Evolutionary conservation across 1,284 basidiomycete species (phyloP).

Genomic region (Kalmanozyma brasiliensis): DNA sequence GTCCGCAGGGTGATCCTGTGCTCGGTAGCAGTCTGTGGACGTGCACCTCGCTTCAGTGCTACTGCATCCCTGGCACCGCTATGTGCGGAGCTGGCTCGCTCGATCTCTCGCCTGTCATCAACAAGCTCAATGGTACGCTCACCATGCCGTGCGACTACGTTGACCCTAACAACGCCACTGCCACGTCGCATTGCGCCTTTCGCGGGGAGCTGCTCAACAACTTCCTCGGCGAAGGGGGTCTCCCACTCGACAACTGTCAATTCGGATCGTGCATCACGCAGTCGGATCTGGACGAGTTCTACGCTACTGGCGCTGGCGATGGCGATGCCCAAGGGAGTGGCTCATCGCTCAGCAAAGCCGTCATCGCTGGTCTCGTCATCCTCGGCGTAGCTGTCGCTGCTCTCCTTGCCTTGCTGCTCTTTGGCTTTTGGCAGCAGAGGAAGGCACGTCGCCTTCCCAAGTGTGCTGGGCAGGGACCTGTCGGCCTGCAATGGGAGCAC

Average conservation of each 20-base stretch:
- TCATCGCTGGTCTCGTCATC: slow-evolving; percentile 54
- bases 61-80: slow-evolving; percentile 51
- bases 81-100: slow-evolving; percentile 48
- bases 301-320: slow-evolving; percentile 28
- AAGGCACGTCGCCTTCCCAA: slow-evolving; percentile 32
- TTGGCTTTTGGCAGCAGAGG: slow-evolving; percentile 36
- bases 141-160: slow-evolving; percentile 58
- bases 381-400: slow-evolving; percentile 42
- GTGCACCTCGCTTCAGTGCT: slow-evolving; percentile 52
- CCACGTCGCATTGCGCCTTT: slow-evolving; percentile 45
- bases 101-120: slow-evolving; percentile 50
- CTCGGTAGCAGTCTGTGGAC: slow-evolving; percentile 48
- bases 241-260: slow-evolving; percentile 45
- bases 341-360: slow-evolving; percentile 37
- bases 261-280: slow-evolving; percentile 55
- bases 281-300: slow-evolving; percentile 40
- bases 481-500: slow-evolving; percentile 51
- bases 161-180: slow-evolving; percentile 39
- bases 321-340: slow-evolving; percentile 1
- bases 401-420: slow-evolving; percentile 28
- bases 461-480: slow-evolving; percentile 13
- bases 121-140: slow-evolving; percentile 50
- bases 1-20: slow-evolving; percentile 9
- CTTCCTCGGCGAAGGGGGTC: slow-evolving; percentile 49
- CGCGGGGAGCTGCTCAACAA: slow-evolving; percentile 42